Evolutionary conservation across 1,284 basidiomycete genomes (phyloP).

Genomic region (Schizophyllum amplum): DNA sequence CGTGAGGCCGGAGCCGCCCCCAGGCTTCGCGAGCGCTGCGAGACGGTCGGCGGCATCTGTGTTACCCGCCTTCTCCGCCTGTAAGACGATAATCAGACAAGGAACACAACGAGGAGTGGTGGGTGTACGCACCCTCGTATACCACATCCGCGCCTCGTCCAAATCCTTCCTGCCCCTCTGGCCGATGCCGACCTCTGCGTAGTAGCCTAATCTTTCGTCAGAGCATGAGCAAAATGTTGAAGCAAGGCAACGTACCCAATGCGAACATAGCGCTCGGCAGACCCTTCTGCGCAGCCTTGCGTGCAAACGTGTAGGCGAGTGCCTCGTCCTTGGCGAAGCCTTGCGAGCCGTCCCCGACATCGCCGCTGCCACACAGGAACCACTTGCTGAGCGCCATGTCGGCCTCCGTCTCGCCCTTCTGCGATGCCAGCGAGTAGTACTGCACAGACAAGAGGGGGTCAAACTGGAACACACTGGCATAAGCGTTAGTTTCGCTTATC

Average conservation of each 20-base stretch:
- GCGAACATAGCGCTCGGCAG: slow-evolving; percentile 87
- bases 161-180: slow-evolving; percentile 48
- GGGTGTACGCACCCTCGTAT: slow-evolving; percentile 42
- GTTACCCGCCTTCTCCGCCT: slow-evolving; percentile 79
- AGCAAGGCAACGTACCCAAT: too few relatives aligned
- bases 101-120: neutral
- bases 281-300: slow-evolving; percentile 79
- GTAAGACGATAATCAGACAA: neutral
- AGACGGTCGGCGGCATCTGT: slow-evolving; percentile 75
- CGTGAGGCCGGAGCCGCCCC: slow-evolving; percentile 50
- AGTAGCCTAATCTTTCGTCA: too few relatives aligned
- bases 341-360: slow-evolving; percentile 44
- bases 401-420: slow-evolving; percentile 84
- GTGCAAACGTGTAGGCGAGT: slow-evolving; percentile 85
- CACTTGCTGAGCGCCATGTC: slow-evolving; percentile 95
- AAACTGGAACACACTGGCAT: slow-evolving; percentile 53
- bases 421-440: slow-evolving; percentile 83
- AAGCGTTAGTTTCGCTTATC: neutral
- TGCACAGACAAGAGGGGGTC: slow-evolving; percentile 88
- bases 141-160: slow-evolving; percentile 63
- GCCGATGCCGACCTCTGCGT: slow-evolving; percentile 76
- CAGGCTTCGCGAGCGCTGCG: slow-evolving; percentile 52
- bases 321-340: slow-evolving; percentile 85
- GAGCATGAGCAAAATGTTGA: too few relatives aligned
- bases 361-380: slow-evolving; percentile 77